Percentiles rank a stretch among this genome's conserved stretches.
phyloP scores from a whole-genome alignment of 495 filamentous ascomycete species.

The Staphylotrichum longicolle region DNA sequence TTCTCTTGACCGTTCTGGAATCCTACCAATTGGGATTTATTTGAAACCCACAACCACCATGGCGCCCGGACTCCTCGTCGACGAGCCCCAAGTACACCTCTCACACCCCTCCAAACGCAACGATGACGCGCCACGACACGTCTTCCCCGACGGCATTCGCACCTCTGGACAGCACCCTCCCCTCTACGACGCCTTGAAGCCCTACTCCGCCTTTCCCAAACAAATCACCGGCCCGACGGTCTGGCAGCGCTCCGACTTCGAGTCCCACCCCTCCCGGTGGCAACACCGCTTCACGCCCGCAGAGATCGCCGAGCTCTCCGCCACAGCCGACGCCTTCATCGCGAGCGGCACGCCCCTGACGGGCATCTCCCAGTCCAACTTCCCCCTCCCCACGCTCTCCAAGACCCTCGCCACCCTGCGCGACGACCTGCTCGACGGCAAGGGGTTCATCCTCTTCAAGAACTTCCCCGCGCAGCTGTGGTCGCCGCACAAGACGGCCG shows the following conservation, averaged over 20 bases:
- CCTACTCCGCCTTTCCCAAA: slow-evolving; percentile 72
- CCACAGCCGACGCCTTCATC: slow-evolving; percentile 67
- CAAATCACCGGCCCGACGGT: slow-evolving; percentile 72
- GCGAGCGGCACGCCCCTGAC: slow-evolving; percentile 60
- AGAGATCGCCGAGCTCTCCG: slow-evolving; percentile 67
- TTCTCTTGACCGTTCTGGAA: too few relatives aligned
- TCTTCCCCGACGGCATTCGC: slow-evolving; percentile 53
- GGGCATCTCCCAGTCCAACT: slow-evolving; percentile 70
- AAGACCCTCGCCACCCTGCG: slow-evolving; percentile 56
- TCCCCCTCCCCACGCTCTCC: slow-evolving; percentile 63
- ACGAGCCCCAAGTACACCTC: slow-evolving; percentile 21
- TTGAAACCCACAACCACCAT: slow-evolving; percentile 17
- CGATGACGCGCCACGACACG: slow-evolving; percentile 28
- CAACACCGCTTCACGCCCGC: slow-evolving; percentile 64
- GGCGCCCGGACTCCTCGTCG: slow-evolving; percentile 38
- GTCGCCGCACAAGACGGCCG: slow-evolving; percentile 76
- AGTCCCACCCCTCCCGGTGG: slow-evolving; percentile 71
- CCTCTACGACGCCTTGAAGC: slow-evolving; percentile 59
- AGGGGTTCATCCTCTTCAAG: slow-evolving; percentile 89
- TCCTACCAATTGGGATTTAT: too few relatives aligned
- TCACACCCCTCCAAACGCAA: slow-evolving; percentile 20
- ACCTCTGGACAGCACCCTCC: slow-evolving; percentile 82
- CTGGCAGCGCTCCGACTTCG: slow-evolving; percentile 74
- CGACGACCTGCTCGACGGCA: slow-evolving; percentile 73
- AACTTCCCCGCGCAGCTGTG: slow-evolving; percentile 72